Conservation (phyloP, 192 early-diverging fungal species). For the Coemansia sp. region DNA sequence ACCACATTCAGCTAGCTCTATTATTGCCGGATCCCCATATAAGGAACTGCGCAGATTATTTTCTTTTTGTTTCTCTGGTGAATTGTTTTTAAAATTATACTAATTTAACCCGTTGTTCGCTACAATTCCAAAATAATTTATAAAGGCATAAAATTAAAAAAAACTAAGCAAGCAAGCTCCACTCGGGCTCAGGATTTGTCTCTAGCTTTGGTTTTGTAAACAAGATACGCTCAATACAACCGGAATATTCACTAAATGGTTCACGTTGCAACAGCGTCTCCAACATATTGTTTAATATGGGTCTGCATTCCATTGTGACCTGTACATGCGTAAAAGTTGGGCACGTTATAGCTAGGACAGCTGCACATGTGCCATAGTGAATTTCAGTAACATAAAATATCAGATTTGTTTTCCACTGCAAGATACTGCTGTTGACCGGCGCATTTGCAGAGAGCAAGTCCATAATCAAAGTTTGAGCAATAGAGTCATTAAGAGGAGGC, state of each 20-base stretch:
- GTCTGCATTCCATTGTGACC: not conserved
- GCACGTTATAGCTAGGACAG: not conserved
- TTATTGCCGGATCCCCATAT: too few relatives aligned
- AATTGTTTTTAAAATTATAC: too few relatives aligned
- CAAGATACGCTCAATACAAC: not conserved
- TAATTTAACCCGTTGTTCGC: too few relatives aligned
- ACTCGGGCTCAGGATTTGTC: not conserved
- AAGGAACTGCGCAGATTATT: too few relatives aligned
- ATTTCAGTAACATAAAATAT: not conserved
- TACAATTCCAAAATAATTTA: not conserved
- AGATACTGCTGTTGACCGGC: not conserved
- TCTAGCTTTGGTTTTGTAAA: not conserved
- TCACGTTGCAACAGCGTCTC: not conserved
- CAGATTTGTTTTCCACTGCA: not conserved
- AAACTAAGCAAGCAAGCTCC: constrained; percentile 3
- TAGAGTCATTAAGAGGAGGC: not conserved
- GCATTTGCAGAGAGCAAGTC: too few relatives aligned
- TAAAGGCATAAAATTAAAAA: not conserved
- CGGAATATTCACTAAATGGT: not conserved
- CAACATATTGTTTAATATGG: not conserved
- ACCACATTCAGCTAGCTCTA: too few relatives aligned
- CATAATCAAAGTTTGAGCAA: too few relatives aligned
- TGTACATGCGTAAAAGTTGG: not conserved
- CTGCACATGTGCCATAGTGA: not conserved
- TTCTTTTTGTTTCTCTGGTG: too few relatives aligned